These are phyloP conservation scores for Alternaria brassicicola DNA, from an alignment of 2,329 filamentous ascomycete genomes.

Conservation along the genomic window DNA sequence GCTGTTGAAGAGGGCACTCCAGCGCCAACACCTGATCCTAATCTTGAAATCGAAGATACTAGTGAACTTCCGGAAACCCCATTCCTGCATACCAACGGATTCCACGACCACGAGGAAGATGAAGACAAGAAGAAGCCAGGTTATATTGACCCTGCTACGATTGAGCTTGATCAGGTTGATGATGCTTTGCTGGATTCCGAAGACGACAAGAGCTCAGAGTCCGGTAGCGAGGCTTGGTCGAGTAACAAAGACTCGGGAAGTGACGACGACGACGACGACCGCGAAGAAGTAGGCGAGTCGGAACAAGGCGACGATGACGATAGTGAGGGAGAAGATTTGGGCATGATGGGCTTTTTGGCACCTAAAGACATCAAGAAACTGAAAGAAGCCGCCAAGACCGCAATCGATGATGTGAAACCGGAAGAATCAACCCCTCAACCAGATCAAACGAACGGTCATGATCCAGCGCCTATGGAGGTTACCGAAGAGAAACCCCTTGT, in stretches of 20 bases:
- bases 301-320: constrained; percentile 35
- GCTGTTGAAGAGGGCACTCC: constrained; percentile 29
- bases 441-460: constrained; percentile 34
- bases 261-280: constrained; percentile 26
- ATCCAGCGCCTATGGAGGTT: constrained; percentile 50
- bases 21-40: constrained; percentile 39
- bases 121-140: constrained; percentile 20
- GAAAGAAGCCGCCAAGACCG: constrained; percentile 40
- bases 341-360: constrained; percentile 46
- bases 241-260: constrained; percentile 46
- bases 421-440: constrained; percentile 45
- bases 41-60: constrained; percentile 33
- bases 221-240: constrained; percentile 46
- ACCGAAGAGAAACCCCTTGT: constrained; percentile 50
- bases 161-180: constrained; percentile 51
- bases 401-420: constrained; percentile 34
- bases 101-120: constrained; percentile 25
- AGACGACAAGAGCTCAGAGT: constrained; percentile 36
- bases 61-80: constrained; percentile 17
- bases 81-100: constrained; percentile 29
- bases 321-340: constrained; percentile 43
- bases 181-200: constrained; percentile 49
- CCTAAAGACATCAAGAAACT: constrained; percentile 44
- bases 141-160: constrained; percentile 44
- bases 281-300: constrained; percentile 24